phyloP scores from a whole-genome alignment of 768 basidiomycete species.

The Sporobolomyces roseus region DNA sequence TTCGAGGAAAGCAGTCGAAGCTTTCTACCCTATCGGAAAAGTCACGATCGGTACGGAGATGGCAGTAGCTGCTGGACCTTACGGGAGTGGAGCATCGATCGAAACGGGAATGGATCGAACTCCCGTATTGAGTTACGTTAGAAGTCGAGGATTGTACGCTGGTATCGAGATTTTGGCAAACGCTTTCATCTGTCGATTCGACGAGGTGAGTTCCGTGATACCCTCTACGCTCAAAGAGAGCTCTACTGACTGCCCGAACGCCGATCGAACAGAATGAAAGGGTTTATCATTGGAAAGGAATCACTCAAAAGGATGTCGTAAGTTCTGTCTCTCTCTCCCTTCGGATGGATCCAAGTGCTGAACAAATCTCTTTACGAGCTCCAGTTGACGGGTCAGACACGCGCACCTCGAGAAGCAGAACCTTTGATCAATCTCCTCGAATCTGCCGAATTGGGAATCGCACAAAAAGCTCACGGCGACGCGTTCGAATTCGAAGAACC shows the following conservation, averaged over 20 bases:
- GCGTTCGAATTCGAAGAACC: conserved; percentile 36
- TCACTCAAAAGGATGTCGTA: conserved; percentile 22
- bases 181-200: conserved; percentile 26
- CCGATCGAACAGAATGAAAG: too few relatives aligned
- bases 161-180: conserved; percentile 43
- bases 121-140: conserved; percentile 42
- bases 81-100: conserved; percentile 39
- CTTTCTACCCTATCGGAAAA: conserved; percentile 43
- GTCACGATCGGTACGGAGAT: conserved; percentile 42
- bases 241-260: too few relatives aligned
- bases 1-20: conserved; percentile 43
- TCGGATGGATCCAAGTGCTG: neutral
- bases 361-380: neutral
- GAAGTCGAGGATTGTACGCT: conserved; percentile 41
- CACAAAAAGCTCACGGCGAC: conserved; percentile 21
- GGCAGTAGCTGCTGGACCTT: conserved; percentile 43
- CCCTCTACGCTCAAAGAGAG: too few relatives aligned
- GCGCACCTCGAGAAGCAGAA: conserved; percentile 26
- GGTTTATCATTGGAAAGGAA: conserved; percentile 24
- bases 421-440: conserved; percentile 21
- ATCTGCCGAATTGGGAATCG: conserved; percentile 25
- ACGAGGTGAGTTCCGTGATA: too few relatives aligned
- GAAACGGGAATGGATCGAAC: conserved; percentile 39
- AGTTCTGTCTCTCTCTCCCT: neutral
- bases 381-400: conserved; percentile 23